Evolutionary conservation across 192 early-diverging fungal species (phyloP).

Genomic region (Oehlia diaphana): DNA sequence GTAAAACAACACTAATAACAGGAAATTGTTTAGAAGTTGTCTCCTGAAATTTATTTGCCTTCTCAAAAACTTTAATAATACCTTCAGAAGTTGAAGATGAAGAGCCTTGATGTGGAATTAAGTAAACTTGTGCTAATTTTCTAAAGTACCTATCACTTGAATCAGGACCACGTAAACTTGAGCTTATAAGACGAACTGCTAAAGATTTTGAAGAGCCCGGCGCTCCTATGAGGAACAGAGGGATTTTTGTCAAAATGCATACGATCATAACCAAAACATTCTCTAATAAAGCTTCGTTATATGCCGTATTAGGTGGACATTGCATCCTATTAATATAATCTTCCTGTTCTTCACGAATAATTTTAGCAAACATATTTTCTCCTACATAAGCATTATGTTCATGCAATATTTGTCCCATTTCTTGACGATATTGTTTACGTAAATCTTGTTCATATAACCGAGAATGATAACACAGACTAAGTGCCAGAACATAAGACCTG

Average conservation of each 20-base stretch:
- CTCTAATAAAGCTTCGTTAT: conserved; percentile 16
- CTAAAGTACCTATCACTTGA: conserved; percentile 19
- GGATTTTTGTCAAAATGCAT: conserved; percentile 28
- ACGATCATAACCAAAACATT: conserved; percentile 22
- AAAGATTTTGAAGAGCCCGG: conserved; percentile 28
- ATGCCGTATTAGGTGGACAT: no score
- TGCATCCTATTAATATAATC: conserved; percentile 11
- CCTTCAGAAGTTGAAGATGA: conserved; percentile 30
- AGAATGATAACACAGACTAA: conserved; percentile 3
- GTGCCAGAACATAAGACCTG: neutral
- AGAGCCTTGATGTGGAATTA: conserved; percentile 30
- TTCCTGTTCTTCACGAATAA: conserved; percentile 18
- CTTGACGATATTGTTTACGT: no score
- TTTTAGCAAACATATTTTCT: no score
- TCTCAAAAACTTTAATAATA: conserved; percentile 25
- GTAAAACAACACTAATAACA: conserved; percentile 24
- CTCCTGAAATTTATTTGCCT: conserved; percentile 17
- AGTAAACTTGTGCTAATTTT: conserved; percentile 11
- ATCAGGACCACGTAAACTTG: conserved; percentile 26
- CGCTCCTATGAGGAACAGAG: conserved; percentile 28
- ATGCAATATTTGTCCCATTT: conserved; percentile 8
- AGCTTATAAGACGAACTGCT: conserved; percentile 20
- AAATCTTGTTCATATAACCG: no score
- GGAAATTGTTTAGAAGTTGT: conserved; percentile 11
- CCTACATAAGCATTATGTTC: neutral